Base-by-base conservation (phyloP, 495 filamentous ascomycete species). In the Chlorociboria aeruginascens region DNA sequence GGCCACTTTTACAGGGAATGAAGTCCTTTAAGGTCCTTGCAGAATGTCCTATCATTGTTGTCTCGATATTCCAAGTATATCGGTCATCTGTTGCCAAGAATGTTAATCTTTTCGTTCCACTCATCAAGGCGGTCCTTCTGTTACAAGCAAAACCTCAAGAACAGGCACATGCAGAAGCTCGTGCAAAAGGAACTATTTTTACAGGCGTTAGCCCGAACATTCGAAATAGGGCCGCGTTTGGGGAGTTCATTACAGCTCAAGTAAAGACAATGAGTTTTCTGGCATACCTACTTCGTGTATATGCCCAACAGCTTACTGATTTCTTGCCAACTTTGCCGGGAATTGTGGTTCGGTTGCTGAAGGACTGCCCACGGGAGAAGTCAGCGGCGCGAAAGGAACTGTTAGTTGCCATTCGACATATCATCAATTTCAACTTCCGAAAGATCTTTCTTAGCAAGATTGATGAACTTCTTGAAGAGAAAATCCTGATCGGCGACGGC, bases 211-310 rank as follows among this genome's bases (percentile, higher is more conserved):
- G 86, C 66, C 84, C 83, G 32, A 86, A 90, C 48, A 96, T 99
- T 54, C 89, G 87, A 65, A 95, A 96, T 56, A 71, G 92, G 16
- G 82, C 83, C 14, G 93, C 90, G 6, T 99, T 96, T 68, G 93
- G 93, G 2, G 93, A 99, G 49, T 89, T 99, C 50, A 90, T 99
- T 45, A 96, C 86, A 0, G 89, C 88, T 0, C 93, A 99, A 64
- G 92, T 99, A 37, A 99, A 99, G 73, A 97, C 92, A 0, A 97
- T 99, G 93, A 95, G 87, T 54, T 99, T 99, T 58, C 65, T 99
- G 53, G 93, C 93, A 0, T 99, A 97, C 63, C 68, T 99, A 4
- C 73, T 99, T 25, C 74, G 93, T 20, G 80, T 89, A 34, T 95
- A 95, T 62, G 80, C 88, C 13, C 78, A 85, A 35, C 86, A 95